Evolutionary conservation across 495 filamentous ascomycete genomes (phyloP), one percentile per base, ranked within the genome.

Genomic region (Neurospora sp.): DNA sequence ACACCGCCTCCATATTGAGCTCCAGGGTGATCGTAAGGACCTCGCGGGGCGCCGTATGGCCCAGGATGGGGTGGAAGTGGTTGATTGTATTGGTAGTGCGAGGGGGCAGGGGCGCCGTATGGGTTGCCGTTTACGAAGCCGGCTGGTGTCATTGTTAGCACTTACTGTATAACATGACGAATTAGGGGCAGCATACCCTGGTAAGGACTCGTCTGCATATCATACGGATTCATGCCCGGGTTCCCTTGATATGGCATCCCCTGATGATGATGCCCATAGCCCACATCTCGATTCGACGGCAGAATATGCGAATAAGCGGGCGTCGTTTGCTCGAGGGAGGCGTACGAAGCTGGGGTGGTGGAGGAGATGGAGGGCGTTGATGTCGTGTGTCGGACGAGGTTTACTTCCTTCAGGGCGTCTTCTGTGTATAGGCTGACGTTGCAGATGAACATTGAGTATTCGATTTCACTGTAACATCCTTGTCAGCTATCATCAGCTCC

Each of bases 361-460:
- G 91, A 91, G 10, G 91, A 94, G 77, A 98, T 98, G 41, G 94
- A 96, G 8, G 94, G 93, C 18, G 93, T 94, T 16, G 91, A 91
- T 8, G 92, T 89, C 14, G 93, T 94, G 78, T 96, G 92, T 71
- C 94, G 90, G 70, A 98, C 95, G 42, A 98, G 88, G 79, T 98
- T 99, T 71, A 97, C 94, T 85, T 98, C 96, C 73, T 86, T 90
- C n/a, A 86, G 83, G 40, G 91, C 95, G 65, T 96, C 90, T 68
- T 89, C 90, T 71, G 91, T 90, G 93, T 94, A 98, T 0, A 99
- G 85, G 77, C 98, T 96, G 69, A 98, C 96, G 69, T 92, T 95
- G 59, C 97, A 87, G 38, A 99, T 93, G 79, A 94, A 97, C 83
- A 94, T 94, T 35, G 92, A 90, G 74, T 92, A 92, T 74, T 98